phyloP scores from a whole-genome alignment of 179 eudicot genomes.

The Silene coronaria region DNA sequence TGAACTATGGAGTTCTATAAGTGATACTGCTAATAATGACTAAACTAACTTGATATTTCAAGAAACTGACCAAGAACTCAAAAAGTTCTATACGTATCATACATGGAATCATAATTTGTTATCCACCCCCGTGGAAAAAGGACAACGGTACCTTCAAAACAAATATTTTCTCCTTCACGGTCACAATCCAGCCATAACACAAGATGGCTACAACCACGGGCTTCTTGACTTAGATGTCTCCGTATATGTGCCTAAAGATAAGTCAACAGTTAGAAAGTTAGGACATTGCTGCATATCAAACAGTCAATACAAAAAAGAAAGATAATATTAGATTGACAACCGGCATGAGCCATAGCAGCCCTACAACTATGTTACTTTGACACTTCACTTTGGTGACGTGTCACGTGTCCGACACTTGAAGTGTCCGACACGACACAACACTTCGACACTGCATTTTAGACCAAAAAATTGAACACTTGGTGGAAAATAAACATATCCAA shows the following conservation, averaged over 20 bases:
- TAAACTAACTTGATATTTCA: too few relatives aligned
- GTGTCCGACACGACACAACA: too few relatives aligned
- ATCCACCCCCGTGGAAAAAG: not conserved
- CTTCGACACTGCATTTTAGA: too few relatives aligned
- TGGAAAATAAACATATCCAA: too few relatives aligned
- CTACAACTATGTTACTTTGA: not conserved
- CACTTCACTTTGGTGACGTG: too few relatives aligned
- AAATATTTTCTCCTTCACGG: slow-evolving; percentile 95
- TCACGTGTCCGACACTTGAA: too few relatives aligned
- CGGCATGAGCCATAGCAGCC: not conserved
- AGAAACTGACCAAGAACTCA: not conserved
- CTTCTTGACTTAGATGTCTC: slow-evolving; percentile 88
- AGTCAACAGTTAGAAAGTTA: slow-evolving; percentile 12
- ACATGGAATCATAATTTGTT: not conserved
- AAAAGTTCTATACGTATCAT: not conserved
- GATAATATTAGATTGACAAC: not conserved
- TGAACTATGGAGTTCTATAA: not conserved
- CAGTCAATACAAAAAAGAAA: not conserved
- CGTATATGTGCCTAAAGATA: slow-evolving; percentile 68
- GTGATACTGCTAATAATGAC: too few relatives aligned
- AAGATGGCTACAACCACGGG: slow-evolving; percentile 77
- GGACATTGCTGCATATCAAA: not conserved
- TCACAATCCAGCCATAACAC: slow-evolving; percentile 97
- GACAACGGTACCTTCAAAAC: slow-evolving; percentile 74
- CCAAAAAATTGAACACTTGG: too few relatives aligned